Base-by-base conservation (phyloP, 208 protist species). In the Crithidia thermophila region DNA sequence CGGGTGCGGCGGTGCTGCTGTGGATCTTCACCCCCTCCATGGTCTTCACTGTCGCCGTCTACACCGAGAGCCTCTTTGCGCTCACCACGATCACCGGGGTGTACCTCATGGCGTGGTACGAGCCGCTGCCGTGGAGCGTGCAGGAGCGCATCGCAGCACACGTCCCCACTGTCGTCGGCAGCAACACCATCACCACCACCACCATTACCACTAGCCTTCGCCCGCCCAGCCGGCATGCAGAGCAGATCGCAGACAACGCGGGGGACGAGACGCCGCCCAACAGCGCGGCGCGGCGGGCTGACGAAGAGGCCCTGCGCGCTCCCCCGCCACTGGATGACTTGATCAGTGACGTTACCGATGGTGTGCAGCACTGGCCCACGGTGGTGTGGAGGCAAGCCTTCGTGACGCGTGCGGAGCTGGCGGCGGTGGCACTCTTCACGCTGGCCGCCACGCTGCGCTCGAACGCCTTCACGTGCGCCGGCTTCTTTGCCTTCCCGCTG, bases 21-120 rank as follows among this genome's bases (percentile, higher is more conserved):
- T 93, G 82, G 80, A 58, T 92, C 18, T 30, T 89, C 34, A 84
- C 74, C 23, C 90, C 90, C 4, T 57, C 90, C 21, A 72, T 75
- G 66, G 78, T 95, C 5, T 95, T 93, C 75, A 79, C 81, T 7
- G 83, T 91, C 18, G 81, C 63, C 31, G 46, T 78, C n/a, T 95
- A 95, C 76, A 95, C 90, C 4, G 87, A 95, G 49, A 86, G 79
- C 53, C 49, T 90, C 20, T 95, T 90, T 58, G 75, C 79, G 0
- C 60, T 90, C 8, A 49, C 82, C 25, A 81, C 81, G 0, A 83
- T 95, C 39, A 6, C 79, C 3, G 90, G 81, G 13, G 27, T 95
- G 0, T 92, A 93, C 75, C 52, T 72, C 5, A 64, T 91, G 31
- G 64, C 69, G 27, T 57, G 50, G 52, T 67, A 74, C 59, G 69